Evolutionary conservation across 257 asterid genomes (phyloP), one percentile per base, ranked within the genome.

Genomic region (Leptodermis oblonga): DNA sequence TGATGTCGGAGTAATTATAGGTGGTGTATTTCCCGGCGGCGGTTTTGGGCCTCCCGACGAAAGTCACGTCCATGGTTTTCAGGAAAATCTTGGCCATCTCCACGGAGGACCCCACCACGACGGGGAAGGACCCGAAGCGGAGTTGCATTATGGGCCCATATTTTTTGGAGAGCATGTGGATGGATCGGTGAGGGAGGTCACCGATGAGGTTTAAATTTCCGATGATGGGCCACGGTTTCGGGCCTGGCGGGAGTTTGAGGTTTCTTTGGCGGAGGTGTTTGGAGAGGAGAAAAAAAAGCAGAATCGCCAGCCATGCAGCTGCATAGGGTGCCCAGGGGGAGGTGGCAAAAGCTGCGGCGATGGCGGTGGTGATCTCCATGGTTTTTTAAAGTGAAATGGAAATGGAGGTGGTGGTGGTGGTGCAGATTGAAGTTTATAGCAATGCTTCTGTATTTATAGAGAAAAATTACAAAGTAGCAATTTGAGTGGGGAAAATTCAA

Each of bases 1-100:
- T 80, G 22, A 83, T 80, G 41, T 83, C 77, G 22, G 83, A 83
- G 56, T 80, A 83, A 20, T 80, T 83, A 2, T 79, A 82, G 5
- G 86, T 79, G 9, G 84, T 82, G 70, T 76, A 77, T 41, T 76
- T 82, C 0, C 86, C 87, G 5, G 87, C 87, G 1, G 87, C 87
- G 0, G 79, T 77, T 77, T 77, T 80, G 1, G 85, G 87, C 62
- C 87, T 65, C 28, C 68, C 79, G 9, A 53, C 81, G 41, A 82
- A 80, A 12, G 42, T 80, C 41, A 64, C 58, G 56, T 82, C 87
- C 87, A 82, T 82, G 26, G 83, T 69, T 63, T 82, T 82, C 43
- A 82, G 81, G 71, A 82, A 70, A 2, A 69, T 46, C 55, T 73
- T 82, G 28, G 87, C 87, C 83, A 80, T 74, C 13, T 82, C 85